Base-by-base conservation (phyloP, 305 asterid species). In the Fraxinus sp. region DNA sequence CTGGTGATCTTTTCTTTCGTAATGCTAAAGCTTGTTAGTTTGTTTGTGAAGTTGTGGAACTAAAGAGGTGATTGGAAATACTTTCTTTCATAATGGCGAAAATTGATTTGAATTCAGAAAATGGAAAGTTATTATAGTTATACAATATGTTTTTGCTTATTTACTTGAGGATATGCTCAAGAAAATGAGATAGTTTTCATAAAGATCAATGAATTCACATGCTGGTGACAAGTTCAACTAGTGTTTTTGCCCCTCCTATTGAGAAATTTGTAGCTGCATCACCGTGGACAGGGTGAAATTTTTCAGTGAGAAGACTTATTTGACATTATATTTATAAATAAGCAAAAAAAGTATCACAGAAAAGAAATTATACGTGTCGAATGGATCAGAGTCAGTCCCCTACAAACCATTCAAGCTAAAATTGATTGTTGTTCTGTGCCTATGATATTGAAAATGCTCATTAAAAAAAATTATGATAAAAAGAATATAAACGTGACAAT, bases 21-120 rank as follows among this genome's bases (percentile, higher is more conserved):
- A 70, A 30, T 70, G 41, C 41, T 70, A 70, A 70, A 32, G 76
- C 76, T 70, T 70, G 24, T 32, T 24, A 66, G 36, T 66, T 66
- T 10, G 75, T 70, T 14, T 70, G 75, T 70, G 76, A 70, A 70
- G 76, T 32, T 30, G 76, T 70, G 44, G 20, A 70, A 30, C 76
- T 70, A 16, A 7, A 70, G 76, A 70, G 76, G 13, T 70, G 22
- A 16, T 32, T 6, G 44, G 76, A 70, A 30, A 70, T 14, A 70
- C 18, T 11, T 0, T 70, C 13, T 70, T 55, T 70, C 44, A 14
- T 5, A 28, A 13, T 30, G 76, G 76, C 18, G 76, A 32, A 66
- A 28, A 32, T 30, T 28, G 76, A 70, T 70, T 13, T 70, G 41
- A 13, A 32, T 70, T 70, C 24, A 8, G 24, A 36, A 70, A 32